A percentile compares a stretch with the other conserved stretches of the same genome.
Conservation (phyloP, 257 asterid species). For the Thymus mandschuricus region DNA sequence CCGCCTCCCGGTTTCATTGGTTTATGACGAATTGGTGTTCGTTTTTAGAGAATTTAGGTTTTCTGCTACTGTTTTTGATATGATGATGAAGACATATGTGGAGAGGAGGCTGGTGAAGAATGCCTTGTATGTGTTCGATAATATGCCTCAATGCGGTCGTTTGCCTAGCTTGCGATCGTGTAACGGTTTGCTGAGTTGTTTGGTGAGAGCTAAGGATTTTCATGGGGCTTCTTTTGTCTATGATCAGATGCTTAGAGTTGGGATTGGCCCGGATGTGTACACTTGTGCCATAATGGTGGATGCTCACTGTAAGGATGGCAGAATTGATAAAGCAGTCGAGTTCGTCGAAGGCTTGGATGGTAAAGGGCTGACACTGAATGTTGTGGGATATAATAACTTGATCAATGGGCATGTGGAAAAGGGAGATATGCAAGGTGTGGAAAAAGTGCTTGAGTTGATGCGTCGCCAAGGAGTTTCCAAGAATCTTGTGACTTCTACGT, state of each 20-base stretch:
- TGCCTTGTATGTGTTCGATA: constrained; percentile 84
- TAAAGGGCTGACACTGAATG: constrained; percentile 61
- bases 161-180: constrained; percentile 78
- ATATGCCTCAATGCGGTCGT: constrained; percentile 75
- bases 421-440: constrained; percentile 62
- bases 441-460: constrained; percentile 64
- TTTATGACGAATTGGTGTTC: constrained; percentile 55
- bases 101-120: constrained; percentile 64
- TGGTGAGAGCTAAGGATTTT: constrained; percentile 57
- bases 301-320: constrained; percentile 77
- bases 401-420: constrained; percentile 74
- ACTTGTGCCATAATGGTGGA: constrained; percentile 77
- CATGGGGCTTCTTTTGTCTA: constrained; percentile 57
- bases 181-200: constrained; percentile 74
- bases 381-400: constrained; percentile 75
- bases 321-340: constrained; percentile 55
- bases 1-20: constrained; percentile 33
- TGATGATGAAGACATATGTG: constrained; percentile 56
- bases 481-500: constrained; percentile 68
- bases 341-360: constrained; percentile 68
- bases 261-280: constrained; percentile 75
- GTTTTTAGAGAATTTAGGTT: constrained; percentile 66
- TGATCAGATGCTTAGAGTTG: constrained; percentile 70
- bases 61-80: constrained; percentile 79
- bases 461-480: constrained; percentile 45